phyloP scores from a whole-genome alignment of 2,329 filamentous ascomycete species.

The Colletotrichum camelliae region DNA sequence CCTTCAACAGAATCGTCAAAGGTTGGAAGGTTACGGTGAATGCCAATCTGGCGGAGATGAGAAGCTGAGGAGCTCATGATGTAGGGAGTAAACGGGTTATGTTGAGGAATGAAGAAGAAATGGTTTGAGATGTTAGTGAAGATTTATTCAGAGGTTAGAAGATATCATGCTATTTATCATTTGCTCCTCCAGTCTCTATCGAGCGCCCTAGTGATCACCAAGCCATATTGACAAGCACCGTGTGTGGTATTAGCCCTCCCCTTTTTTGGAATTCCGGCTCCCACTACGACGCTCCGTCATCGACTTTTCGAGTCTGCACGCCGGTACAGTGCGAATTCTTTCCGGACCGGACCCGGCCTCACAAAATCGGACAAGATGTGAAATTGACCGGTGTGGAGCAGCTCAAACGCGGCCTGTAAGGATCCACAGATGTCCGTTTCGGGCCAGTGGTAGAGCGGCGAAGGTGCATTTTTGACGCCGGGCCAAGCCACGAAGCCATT shows the following conservation, averaged over 20 bases:
- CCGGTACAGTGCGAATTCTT: not conserved
- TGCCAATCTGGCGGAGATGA: not conserved
- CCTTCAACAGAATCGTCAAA: not conserved
- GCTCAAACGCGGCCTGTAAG: not conserved
- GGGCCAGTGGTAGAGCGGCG: not conserved
- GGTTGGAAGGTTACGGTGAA: not conserved
- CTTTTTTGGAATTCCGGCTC: not conserved
- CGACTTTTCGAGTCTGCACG: not conserved
- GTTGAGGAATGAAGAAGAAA: accelerated
- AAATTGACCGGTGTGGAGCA: not conserved
- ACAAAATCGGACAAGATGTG: not conserved
- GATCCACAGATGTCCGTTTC: not conserved
- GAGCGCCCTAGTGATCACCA: too few relatives aligned
- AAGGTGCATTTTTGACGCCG: not conserved
- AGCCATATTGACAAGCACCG: not conserved
- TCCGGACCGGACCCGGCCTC: not conserved
- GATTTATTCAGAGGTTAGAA: too few relatives aligned
- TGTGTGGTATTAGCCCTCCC: accelerated
- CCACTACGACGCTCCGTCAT: not conserved
- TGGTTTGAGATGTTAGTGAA: not conserved
- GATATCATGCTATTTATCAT: not conserved
- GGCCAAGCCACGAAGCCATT: not conserved
- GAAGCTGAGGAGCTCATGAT: not conserved
- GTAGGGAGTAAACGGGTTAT: accelerated
- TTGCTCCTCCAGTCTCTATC: too few relatives aligned